A percentile compares a stretch with the other conserved stretches of the same genome.
Conservation (phyloP, 2,329 filamentous ascomycete genomes). For the Colletotrichum sp. region DNA sequence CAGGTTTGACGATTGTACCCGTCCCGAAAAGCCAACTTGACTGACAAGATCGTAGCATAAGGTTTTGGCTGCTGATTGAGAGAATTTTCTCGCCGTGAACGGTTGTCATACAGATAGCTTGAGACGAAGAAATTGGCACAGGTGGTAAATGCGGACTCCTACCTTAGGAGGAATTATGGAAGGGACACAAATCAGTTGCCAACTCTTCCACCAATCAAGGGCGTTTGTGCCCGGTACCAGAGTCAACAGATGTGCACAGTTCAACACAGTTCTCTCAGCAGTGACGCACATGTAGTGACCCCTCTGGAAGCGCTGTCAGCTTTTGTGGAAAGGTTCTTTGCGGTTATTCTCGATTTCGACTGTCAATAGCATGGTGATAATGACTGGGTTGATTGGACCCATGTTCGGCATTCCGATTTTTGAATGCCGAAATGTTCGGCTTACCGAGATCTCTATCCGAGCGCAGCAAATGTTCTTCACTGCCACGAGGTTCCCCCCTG, state of each 20-base stretch:
- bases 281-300: background rate
- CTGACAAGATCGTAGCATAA: background rate
- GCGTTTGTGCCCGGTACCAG: background rate
- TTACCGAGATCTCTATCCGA: background rate
- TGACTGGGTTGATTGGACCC: background rate
- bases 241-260: background rate
- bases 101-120: background rate
- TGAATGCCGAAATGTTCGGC: background rate
- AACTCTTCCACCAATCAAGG: background rate
- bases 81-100: background rate
- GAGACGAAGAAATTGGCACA: background rate
- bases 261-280: background rate
- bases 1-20: background rate
- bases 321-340: background rate
- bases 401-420: background rate
- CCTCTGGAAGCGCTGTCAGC: background rate
- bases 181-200: background rate
- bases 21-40: background rate
- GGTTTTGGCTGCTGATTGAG: background rate
- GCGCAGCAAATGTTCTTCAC: background rate
- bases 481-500: background rate
- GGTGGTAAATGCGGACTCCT: background rate
- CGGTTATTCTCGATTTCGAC: background rate
- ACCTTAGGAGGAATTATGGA: background rate
- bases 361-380: background rate